Conservation (phyloP, 352 stramenopile genomes). For the Nothophytophthora sp. region DNA sequence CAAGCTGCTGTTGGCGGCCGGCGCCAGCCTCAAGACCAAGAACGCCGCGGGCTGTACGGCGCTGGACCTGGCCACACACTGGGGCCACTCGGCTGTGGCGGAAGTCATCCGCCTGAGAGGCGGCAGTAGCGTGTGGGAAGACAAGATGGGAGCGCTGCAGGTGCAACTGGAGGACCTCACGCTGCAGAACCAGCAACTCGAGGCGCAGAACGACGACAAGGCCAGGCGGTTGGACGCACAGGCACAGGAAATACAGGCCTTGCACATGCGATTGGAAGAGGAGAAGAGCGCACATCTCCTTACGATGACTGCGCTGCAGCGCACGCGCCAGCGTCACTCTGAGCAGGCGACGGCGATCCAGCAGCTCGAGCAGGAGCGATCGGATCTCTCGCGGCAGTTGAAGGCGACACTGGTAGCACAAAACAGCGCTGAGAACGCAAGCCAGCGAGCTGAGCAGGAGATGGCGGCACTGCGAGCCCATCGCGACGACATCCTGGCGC, state of each 20-base stretch:
- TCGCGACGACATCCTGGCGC: constrained; percentile 43
- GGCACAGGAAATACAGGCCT: constrained; percentile 29
- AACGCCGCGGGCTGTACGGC: constrained; percentile 71
- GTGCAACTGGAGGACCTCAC: constrained; percentile 59
- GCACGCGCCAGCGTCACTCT: constrained; percentile 2
- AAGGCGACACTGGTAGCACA: constrained; percentile 30
- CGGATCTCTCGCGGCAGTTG: constrained; percentile 15
- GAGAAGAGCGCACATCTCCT: constrained; percentile 37
- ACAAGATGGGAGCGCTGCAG: constrained; percentile 71
- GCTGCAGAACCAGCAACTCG: constrained; percentile 15
- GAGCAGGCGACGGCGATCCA: constrained; percentile 7
- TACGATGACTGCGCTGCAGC: constrained; percentile 7
- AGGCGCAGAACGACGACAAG: constrained; percentile 34
- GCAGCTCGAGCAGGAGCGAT: constrained; percentile 13
- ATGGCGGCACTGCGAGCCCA: constrained; percentile 37
- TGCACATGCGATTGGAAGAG: constrained; percentile 46
- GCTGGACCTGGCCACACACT: constrained; percentile 71
- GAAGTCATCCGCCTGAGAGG: constrained; percentile 70
- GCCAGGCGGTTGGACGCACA: constrained; percentile 12
- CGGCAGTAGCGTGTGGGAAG: constrained; percentile 71
- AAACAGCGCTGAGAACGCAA: constrained; percentile 28
- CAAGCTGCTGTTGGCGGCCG: constrained; percentile 56
- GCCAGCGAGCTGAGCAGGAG: constrained; percentile 25
- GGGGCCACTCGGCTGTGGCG: constrained; percentile 68
- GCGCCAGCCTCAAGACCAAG: constrained; percentile 72